Base-by-base conservation (phyloP, 345 rosid species). In the Arabis alpina region DNA sequence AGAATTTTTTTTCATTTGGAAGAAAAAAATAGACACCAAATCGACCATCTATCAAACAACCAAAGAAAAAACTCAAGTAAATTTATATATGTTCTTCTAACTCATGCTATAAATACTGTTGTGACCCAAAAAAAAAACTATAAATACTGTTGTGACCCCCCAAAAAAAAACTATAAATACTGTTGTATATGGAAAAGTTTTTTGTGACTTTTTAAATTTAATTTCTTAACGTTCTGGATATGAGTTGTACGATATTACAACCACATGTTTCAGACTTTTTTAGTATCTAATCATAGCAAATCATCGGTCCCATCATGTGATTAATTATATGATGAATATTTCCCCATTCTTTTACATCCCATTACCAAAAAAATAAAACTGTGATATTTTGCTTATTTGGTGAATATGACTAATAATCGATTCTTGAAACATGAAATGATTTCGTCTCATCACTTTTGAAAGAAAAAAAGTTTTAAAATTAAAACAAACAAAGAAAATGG, bases 231-330 rank as follows among this genome's bases (percentile, higher is more conserved):
- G 52, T 40, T 71, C 68, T 71, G 54, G 44, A 72, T 13, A 64
- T 72, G 64, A 72, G 76, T 30, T 72, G 71, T 56, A 64, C 16
- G 37, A 49, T 16, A 39, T 64, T 32, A 19, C 43, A 56, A 34
- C 19, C 76, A 73, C 71, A 73, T 73, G 71, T 64, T 48, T 64
- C 59, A 71, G 62, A 62, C 54, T 48, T 64, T 64, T 64, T 56
- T 45, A 11, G 14, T 54, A 69, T 44, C 70, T 63, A 54, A 62
- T 72, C 76, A 32, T 32, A 32, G 37, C 5, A 32, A 32, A 5
- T 28, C 7, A 72, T 62, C 9, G 48, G 61, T 3, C 32, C 76
- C 60, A 74, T 66, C 60, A 74, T 66, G 5, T 58, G 72, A 50
- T 74, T 57, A 40, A 40, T 49, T 51, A 65, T 40, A 50, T 58